Evolutionary conservation across 1,284 basidiomycete genomes (phyloP), one percentile per base, ranked within the genome.

Genomic region (Irpex rosettiformis): DNA sequence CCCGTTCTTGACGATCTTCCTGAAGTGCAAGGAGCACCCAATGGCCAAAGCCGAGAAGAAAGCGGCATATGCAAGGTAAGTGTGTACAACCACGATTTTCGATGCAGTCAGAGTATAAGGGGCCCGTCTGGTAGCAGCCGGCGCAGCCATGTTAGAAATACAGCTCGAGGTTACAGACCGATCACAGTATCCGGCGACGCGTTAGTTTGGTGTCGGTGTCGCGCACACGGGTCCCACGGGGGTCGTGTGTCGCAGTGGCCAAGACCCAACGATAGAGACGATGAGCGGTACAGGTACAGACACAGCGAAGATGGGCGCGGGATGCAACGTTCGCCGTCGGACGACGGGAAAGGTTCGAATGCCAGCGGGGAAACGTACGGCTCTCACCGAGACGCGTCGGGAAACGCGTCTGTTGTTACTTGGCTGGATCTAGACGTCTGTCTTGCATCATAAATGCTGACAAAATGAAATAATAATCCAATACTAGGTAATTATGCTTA

Each of bases 1-100:
- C 13, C 82, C 84, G 69, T 97, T 97, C 77, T 93, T 94, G 56
- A 96, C 93, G 33, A 98, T 88, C 69, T 90, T 90, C 67, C 86
- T 83, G 77, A 91, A 97, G 69, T 96, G 91, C 10, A 93, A 79
- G 2, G 79, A 70, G 62, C 82, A 84, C 0, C 88, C 93, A 18
- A 94, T 66, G 11, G 79, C 59, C 30, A 98, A 80, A 1, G 94
- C 92, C 5, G 77, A 71, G 7, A 75, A 57, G 70, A 97, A 97
- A 0, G 94, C 93, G 16, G 79, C 66, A 58, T 82, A 79, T 1
- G 89, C 87, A 60, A 93, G 78, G 54, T 78, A 70, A 0, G 93
- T 94, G 68, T 97, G 94, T 8, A 73, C 70, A n/a, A 78, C 77
- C 33, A 81, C 85, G 57, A 91, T 22, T 21, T 45, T 58, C 16